These are phyloP conservation scores for Amylocarpus encephaloides DNA, from an alignment of 2,329 filamentous ascomycete species.

Conservation along the genomic window DNA sequence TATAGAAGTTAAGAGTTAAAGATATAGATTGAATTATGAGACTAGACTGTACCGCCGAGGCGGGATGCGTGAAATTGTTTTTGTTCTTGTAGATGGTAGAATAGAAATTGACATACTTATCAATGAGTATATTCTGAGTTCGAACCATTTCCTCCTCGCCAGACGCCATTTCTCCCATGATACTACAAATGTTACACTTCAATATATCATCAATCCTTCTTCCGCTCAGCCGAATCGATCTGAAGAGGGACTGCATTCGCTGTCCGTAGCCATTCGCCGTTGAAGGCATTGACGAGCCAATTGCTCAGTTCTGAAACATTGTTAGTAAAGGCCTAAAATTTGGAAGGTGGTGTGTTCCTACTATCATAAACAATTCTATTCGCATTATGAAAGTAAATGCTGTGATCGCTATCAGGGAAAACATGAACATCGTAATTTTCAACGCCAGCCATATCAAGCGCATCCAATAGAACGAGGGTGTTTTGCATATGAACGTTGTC, in stretches of 20 bases:
- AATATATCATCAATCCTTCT: neutral
- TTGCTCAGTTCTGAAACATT: conserved; percentile 61
- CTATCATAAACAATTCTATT: conserved; percentile 89
- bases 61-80: too few relatives aligned
- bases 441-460: conserved; percentile 70
- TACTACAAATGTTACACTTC: too few relatives aligned
- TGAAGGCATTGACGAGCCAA: conserved; percentile 97
- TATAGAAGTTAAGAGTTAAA: too few relatives aligned
- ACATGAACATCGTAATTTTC: conserved; percentile 96
- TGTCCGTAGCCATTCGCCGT: conserved; percentile 75
- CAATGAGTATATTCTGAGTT: too few relatives aligned
- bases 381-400: conserved; percentile 91
- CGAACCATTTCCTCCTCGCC: too few relatives aligned
- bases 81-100: too few relatives aligned
- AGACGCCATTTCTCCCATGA: too few relatives aligned
- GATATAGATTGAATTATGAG: too few relatives aligned
- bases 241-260: conserved; percentile 29
- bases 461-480: conserved; percentile 79
- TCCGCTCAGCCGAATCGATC: conserved; percentile 16
- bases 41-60: too few relatives aligned
- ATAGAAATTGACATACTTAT: too few relatives aligned
- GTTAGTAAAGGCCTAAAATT: conserved; percentile 29
- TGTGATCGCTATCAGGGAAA: conserved; percentile 93
- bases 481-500: conserved; percentile 99
- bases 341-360: conserved; percentile 45